These are phyloP conservation scores for Pugionium dolabratum DNA, from an alignment of 345 rosid species.

Conservation along the genomic window DNA sequence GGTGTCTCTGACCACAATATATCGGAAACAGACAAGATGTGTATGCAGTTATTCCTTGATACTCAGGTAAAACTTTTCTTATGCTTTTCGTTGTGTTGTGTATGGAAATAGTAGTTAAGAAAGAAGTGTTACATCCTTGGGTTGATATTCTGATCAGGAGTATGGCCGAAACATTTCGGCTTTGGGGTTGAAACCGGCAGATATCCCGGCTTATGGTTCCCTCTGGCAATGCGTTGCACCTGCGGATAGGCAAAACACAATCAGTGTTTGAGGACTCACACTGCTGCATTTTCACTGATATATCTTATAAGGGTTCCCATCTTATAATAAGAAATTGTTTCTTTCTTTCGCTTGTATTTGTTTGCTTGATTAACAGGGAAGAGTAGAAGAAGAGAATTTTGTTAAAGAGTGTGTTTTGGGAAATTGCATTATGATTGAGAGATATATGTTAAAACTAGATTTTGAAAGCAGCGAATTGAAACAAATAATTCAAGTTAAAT, in stretches of 20 bases:
- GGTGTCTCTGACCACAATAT: conserved; percentile 75
- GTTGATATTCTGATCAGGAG: conserved; percentile 52
- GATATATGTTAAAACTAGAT: background rate
- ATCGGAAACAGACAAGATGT: conserved; percentile 84
- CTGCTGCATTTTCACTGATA: conserved; percentile 9
- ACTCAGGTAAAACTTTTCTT: conserved; percentile 61
- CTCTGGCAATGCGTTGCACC: conserved; percentile 97
- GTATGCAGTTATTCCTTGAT: conserved; percentile 95
- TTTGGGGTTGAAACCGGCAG: conserved; percentile 70
- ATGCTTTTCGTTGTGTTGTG: background rate
- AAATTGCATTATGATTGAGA: conserved; percentile 26
- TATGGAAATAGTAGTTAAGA: background rate
- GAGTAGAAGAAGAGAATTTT: conserved; percentile 16
- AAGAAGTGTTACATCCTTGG: conserved; percentile 3
- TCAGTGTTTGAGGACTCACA: conserved; percentile 45
- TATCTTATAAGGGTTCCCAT: background rate
- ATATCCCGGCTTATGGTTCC: conserved; percentile 64
- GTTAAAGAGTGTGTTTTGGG: conserved; percentile 8
- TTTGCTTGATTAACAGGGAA: background rate
- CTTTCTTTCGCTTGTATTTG: conserved; percentile 8
- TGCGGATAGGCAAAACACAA: conserved; percentile 54
- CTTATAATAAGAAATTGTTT: conserved; percentile 8
- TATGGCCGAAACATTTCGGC: conserved; percentile 73
- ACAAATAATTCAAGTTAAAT: too few relatives aligned
- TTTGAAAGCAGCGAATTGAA: too few relatives aligned